Evolutionary conservation across 352 stramenopile species (phyloP).

Genomic region (Phytophthora brassicae): DNA sequence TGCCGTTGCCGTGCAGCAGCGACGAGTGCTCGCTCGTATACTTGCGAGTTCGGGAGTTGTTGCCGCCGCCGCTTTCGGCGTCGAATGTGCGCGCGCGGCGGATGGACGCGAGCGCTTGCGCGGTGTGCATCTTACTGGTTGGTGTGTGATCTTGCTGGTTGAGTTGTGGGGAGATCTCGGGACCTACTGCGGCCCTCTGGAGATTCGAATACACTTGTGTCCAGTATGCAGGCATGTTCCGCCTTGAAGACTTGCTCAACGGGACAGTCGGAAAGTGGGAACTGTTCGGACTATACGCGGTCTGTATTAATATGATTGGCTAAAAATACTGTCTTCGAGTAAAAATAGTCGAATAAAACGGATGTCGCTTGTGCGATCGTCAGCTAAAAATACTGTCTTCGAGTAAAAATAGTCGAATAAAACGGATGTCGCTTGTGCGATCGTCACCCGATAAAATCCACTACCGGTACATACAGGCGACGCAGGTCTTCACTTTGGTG

Average conservation of each 20-base stretch:
- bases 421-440: slow-evolving; percentile 22
- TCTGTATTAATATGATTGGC: slow-evolving; percentile 6
- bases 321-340: slow-evolving; percentile 6
- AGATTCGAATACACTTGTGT: slow-evolving; percentile 17
- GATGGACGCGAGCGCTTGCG: slow-evolving; percentile 58
- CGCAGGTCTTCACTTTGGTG: too few species aligned
- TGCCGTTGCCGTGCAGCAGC: slow-evolving; percentile 33
- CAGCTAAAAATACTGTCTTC: slow-evolving; percentile 10
- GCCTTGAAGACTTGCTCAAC: slow-evolving; percentile 22
- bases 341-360: slow-evolving; percentile 18
- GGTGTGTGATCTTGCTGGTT: slow-evolving; percentile 14
- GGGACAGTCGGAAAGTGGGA: slow-evolving; percentile 24
- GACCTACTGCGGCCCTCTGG: too few species aligned
- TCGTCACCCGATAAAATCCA: slow-evolving; percentile 26
- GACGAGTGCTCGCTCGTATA: slow-evolving; percentile 42
- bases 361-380: slow-evolving; percentile 16
- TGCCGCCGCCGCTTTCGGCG: slow-evolving; percentile 20
- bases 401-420: slow-evolving; percentile 13
- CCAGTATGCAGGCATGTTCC: slow-evolving; percentile 24
- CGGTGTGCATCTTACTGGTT: slow-evolving; percentile 56
- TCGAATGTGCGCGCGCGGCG: slow-evolving; percentile 54
- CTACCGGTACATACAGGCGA: too few species aligned
- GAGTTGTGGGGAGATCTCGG: slow-evolving; percentile 1
- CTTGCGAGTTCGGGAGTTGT: slow-evolving; percentile 19
- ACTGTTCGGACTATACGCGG: slow-evolving; percentile 8